These are phyloP conservation scores for Mycena olivaceomarginata DNA, from an alignment of 768 basidiomycete species.

Conservation along the genomic window DNA sequence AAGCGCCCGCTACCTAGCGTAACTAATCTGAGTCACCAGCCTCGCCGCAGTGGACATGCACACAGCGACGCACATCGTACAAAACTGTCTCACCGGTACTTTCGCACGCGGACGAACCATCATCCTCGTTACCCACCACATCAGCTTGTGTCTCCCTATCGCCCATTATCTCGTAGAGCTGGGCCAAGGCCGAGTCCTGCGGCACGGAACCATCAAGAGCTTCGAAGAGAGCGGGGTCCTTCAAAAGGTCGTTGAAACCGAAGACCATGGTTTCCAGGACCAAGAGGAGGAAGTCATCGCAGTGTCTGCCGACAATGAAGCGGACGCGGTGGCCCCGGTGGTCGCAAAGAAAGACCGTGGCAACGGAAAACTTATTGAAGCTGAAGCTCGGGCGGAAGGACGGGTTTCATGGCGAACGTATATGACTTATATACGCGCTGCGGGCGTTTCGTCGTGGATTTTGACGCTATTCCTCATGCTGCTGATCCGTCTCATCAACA, in stretches of 20 bases:
- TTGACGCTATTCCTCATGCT: slow-evolving; percentile 72
- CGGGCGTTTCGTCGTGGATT: slow-evolving; percentile 74
- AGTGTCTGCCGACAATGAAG: slow-evolving; percentile 55
- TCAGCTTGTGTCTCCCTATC: slow-evolving; percentile 80
- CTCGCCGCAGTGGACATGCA: slow-evolving; percentile 88
- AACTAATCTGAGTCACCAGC: slow-evolving; percentile 53
- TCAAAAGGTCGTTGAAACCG: slow-evolving; percentile 64
- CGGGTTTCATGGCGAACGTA: slow-evolving; percentile 77
- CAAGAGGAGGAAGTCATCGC: slow-evolving; percentile 42
- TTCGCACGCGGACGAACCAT: slow-evolving; percentile 82
- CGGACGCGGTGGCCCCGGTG: slow-evolving; percentile 48
- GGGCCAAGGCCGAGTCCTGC: slow-evolving; percentile 66
- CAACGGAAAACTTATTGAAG: slow-evolving; percentile 76
- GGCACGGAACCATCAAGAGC: slow-evolving; percentile 71
- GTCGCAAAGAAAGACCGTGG: slow-evolving; percentile 21
- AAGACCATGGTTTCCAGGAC: slow-evolving; percentile 63
- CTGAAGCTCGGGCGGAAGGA: slow-evolving; percentile 80
- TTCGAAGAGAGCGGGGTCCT: slow-evolving; percentile 66
- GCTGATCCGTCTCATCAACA: slow-evolving; percentile 72
- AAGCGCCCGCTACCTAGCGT: slow-evolving; percentile 41
- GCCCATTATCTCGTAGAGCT: slow-evolving; percentile 83
- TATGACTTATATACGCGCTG: slow-evolving; percentile 77
- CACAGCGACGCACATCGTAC: slow-evolving; percentile 82
- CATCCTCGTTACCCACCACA: slow-evolving; percentile 90
- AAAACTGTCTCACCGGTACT: slow-evolving; percentile 76